Base-by-base conservation (phyloP, 352 stramenopile genomes). In the Thalassiosira oceanica region DNA sequence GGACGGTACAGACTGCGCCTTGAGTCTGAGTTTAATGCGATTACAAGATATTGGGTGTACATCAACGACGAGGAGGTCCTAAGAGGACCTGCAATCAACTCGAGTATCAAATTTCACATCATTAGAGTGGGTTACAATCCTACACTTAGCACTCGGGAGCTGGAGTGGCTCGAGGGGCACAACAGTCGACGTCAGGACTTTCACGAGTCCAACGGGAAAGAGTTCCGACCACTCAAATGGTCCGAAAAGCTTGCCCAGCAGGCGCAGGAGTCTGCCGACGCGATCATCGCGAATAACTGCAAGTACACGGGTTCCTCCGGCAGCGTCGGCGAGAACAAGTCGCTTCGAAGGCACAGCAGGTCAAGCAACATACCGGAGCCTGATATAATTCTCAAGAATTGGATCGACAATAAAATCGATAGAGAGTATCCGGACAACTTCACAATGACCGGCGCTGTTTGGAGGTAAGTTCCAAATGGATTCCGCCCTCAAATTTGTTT, bases 111-210 rank as follows among this genome's bases (percentile, higher is more conserved):
- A 10, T 57, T 45, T n/a, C 56, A 66, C 10, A 37, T 57, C 6
- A 66, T 66, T n/a, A n/a, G 48, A 21, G 56, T 27, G 13, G 56
- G 56, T 0, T 66, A 49, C n/a, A 24, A 66, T 21, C 42, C 58
- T 52, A 26, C 36, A 6, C 53, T 51, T 42, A 60, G 29, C 15
- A 27, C 57, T 20, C 7, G 16, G 11, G 61, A 61, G 2, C 16
- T 60, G 29, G 24, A 35, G 15, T 72, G 52, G 44, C 23, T 65
- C 10, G 3, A 37, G 11, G 51, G 43, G 5, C 61, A 72, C 43
- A 72, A 72, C 21, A 28, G 21, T 8, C 44, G 52, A 27, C 54
- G 61, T 0, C 5, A 64, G 51, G 21, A n/a, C 1, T 72, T 54
- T 24, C 61, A 72, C 46, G 27, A 62, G 24, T 20, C 28, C 11